These are phyloP conservation scores for Eruca vesicaria DNA, from an alignment of 441 rosid species.

Conservation along the genomic window DNA sequence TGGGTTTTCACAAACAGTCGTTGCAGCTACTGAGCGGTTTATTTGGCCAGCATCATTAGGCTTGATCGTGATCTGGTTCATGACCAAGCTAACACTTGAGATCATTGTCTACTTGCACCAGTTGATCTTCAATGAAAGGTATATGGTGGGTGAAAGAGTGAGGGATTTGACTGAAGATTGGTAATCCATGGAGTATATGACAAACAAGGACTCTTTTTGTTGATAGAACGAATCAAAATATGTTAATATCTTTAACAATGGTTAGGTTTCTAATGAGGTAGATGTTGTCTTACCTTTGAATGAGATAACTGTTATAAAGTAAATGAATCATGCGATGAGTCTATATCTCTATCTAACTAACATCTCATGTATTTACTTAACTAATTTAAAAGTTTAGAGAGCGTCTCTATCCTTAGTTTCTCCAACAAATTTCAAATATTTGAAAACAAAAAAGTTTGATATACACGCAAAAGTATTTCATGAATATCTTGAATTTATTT, in stretches of 20 bases:
- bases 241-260: not conserved
- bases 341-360: not conserved
- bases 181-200: not conserved
- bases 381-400: too few species aligned
- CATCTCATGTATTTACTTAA: too few species aligned
- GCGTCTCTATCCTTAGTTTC: not conserved
- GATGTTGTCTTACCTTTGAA: not conserved
- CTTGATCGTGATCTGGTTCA: not conserved
- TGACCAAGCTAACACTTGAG: slow-evolving; percentile 1
- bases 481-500: too few species aligned
- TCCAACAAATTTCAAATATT: not conserved
- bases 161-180: slow-evolving; percentile 16
- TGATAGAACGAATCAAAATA: not conserved
- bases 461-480: too few species aligned
- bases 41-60: slow-evolving; percentile 1
- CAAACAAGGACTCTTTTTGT: not conserved
- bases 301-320: not conserved
- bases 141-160: slow-evolving; percentile 22
- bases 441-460: too few species aligned
- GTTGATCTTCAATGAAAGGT: slow-evolving; percentile 11
- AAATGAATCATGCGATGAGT: not conserved
- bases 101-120: slow-evolving; percentile 17
- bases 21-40: not conserved
- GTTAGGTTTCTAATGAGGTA: not conserved
- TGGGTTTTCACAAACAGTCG: slow-evolving; percentile 6